Conservation (phyloP, 495 filamentous ascomycete species). For the Staphylotrichum longicolle region DNA sequence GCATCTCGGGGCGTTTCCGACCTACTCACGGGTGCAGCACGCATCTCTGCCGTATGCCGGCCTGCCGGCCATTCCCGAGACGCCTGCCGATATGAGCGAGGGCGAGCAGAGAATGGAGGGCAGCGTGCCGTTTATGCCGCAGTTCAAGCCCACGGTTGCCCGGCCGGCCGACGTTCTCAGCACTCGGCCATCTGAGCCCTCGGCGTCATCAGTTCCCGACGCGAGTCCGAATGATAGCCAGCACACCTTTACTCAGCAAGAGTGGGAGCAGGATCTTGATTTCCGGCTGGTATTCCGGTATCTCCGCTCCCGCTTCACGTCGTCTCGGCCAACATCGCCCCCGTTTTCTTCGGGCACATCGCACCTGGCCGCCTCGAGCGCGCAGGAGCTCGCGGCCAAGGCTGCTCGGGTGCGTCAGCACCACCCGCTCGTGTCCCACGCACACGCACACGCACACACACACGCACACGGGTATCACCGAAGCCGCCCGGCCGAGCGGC, state of each 20-base stretch:
- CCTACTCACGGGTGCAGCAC: conserved; percentile 59
- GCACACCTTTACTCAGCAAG: conserved; percentile 56
- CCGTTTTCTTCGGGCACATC: conserved; percentile 41
- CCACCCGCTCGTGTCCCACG: conserved; percentile 70
- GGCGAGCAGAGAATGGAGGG: conserved; percentile 24
- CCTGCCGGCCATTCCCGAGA: conserved; percentile 53
- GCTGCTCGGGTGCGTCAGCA: conserved; percentile 80
- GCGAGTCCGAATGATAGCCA: conserved; percentile 13
- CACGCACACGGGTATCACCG: conserved; percentile 33
- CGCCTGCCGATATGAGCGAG: conserved; percentile 33
- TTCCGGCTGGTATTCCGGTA: conserved; percentile 86
- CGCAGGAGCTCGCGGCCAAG: conserved; percentile 67
- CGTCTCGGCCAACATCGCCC: conserved; percentile 36
- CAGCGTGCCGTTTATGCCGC: conserved; percentile 33
- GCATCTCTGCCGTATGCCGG: conserved; percentile 55
- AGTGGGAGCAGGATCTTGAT: conserved; percentile 87
- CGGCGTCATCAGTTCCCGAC: conserved; percentile 15
- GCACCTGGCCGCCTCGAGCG: conserved; percentile 49
- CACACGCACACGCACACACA: conserved; percentile 24
- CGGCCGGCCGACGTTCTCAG: conserved; percentile 34
- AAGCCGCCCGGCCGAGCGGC: conserved; percentile 48
- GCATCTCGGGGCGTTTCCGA: conserved; percentile 71
- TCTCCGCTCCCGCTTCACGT: conserved; percentile 68
- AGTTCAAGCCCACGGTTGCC: conserved; percentile 51
- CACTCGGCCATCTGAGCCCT: conserved; percentile 20